phyloP scores from a whole-genome alignment of 495 filamentous ascomycete genomes.

The Mytilinidion resinicola region DNA sequence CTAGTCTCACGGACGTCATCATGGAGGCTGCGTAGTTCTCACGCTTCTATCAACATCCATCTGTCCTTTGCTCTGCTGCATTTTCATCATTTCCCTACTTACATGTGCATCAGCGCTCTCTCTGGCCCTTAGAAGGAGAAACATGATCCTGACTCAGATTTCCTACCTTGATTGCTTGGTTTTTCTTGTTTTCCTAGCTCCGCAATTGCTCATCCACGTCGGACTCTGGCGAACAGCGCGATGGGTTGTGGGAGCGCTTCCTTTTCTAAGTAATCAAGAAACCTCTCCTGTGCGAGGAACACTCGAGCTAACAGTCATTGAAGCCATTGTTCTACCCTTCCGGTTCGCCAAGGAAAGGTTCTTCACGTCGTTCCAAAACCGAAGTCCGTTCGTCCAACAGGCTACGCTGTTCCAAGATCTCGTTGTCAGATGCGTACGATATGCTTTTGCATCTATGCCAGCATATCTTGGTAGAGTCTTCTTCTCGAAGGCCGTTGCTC shows the following conservation, averaged over 20 bases:
- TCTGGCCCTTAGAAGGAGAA: not conserved
- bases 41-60: too few species aligned
- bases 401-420: conserved; percentile 66
- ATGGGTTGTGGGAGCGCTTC: conserved; percentile 55
- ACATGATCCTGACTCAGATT: conserved; percentile 58
- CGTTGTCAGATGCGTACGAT: conserved; percentile 66
- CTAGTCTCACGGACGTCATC: too few species aligned
- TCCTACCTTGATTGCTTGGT: conserved; percentile 66
- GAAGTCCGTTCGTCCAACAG: conserved; percentile 56
- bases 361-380: conserved; percentile 40
- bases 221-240: conserved; percentile 48
- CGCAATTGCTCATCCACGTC: conserved; percentile 58
- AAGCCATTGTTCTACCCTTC: conserved; percentile 53
- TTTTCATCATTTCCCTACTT: too few species aligned
- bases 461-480: conserved; percentile 63
- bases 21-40: too few species aligned
- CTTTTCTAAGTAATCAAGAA: conserved; percentile 55
- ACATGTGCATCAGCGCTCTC: too few species aligned
- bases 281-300: conserved; percentile 14
- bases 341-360: conserved; percentile 53
- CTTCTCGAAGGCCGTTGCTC: conserved; percentile 62
- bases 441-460: conserved; percentile 65
- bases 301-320: conserved; percentile 17
- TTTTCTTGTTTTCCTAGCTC: conserved; percentile 58
- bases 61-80: too few species aligned